Percentiles rank a stretch among this genome's conserved stretches.
These are phyloP conservation scores for Meyerozyma guilliermondii DNA, from an alignment of 1,139 yeast species.

Conservation along the genomic window DNA sequence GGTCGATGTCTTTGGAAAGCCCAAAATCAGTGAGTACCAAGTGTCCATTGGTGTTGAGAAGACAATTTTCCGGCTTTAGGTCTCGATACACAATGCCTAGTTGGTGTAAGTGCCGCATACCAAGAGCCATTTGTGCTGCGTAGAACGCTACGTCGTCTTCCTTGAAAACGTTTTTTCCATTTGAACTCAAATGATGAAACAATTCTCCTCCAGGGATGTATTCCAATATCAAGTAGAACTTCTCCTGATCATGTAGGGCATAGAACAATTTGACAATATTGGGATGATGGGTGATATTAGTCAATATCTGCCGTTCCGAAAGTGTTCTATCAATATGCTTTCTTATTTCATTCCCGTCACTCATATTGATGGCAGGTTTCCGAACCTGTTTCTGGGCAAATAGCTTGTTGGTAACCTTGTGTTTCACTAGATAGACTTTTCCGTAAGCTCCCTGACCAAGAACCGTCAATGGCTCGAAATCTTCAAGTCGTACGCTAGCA, in stretches of 20 bases:
- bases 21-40: slow-evolving; percentile 14
- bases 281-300: slow-evolving; percentile 30
- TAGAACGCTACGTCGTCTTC: slow-evolving; percentile 32
- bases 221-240: slow-evolving; percentile 28
- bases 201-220: slow-evolving; percentile 35
- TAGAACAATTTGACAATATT: slow-evolving; percentile 31
- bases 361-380: slow-evolving; percentile 27
- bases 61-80: slow-evolving; percentile 14
- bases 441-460: slow-evolving; percentile 43
- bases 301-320: slow-evolving; percentile 39
- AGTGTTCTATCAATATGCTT: slow-evolving; percentile 20
- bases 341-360: slow-evolving; percentile 5
- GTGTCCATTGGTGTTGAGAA: slow-evolving; percentile 10
- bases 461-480: slow-evolving; percentile 34
- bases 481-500: slow-evolving; percentile 16
- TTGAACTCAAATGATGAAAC: slow-evolving; percentile 26
- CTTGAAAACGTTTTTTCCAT: slow-evolving; percentile 10
- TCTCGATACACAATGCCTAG: slow-evolving; percentile 14
- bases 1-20: slow-evolving; percentile 11
- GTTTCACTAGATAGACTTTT: slow-evolving; percentile 36
- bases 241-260: slow-evolving; percentile 30
- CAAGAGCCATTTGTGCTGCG: slow-evolving; percentile 31
- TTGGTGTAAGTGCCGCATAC: slow-evolving; percentile 23
- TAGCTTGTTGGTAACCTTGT: slow-evolving; percentile 25
- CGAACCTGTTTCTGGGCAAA: slow-evolving; percentile 40